Conservation (phyloP, 192 early-diverging fungal species). For the Gigaspora rosea region DNA sequence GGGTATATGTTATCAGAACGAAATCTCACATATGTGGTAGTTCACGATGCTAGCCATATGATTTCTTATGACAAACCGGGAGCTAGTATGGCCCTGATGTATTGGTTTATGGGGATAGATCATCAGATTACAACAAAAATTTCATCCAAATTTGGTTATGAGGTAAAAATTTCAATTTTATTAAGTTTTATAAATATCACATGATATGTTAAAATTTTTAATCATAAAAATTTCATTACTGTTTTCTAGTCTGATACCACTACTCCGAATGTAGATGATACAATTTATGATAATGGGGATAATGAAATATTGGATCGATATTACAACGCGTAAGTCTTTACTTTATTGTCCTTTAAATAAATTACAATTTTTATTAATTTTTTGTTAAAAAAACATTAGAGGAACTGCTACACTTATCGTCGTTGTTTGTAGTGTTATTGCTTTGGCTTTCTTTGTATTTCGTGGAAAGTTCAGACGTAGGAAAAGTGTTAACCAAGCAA, state of each 20-base stretch:
- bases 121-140: slow-evolving; percentile 17
- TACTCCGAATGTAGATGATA: neutral
- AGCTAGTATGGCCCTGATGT: slow-evolving; percentile 83
- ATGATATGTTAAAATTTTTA: no score
- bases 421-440: slow-evolving; percentile 32
- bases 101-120: slow-evolving; percentile 72
- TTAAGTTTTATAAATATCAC: neutral
- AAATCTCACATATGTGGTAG: slow-evolving; percentile 78
- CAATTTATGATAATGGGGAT: neutral
- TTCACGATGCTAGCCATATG: slow-evolving; percentile 89
- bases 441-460: slow-evolving; percentile 35
- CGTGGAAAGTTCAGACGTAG: slow-evolving; percentile 31
- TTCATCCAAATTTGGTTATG: slow-evolving; percentile 33
- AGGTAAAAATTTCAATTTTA: neutral
- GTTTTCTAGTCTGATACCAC: slow-evolving; percentile 9
- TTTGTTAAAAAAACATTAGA: slow-evolving; percentile 23
- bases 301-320: slow-evolving; percentile 36
- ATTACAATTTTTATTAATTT: neutral
- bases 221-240: neutral
- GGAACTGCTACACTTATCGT: slow-evolving; percentile 39
- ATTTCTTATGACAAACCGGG: slow-evolving; percentile 86
- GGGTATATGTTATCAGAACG: slow-evolving; percentile 49
- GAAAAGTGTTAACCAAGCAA: slow-evolving; percentile 30
- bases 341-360: neutral
- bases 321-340: slow-evolving; percentile 33